These are phyloP conservation scores for Candida coleopterorum DNA, from an alignment of 805 yeast genomes.

Conservation along the genomic window DNA sequence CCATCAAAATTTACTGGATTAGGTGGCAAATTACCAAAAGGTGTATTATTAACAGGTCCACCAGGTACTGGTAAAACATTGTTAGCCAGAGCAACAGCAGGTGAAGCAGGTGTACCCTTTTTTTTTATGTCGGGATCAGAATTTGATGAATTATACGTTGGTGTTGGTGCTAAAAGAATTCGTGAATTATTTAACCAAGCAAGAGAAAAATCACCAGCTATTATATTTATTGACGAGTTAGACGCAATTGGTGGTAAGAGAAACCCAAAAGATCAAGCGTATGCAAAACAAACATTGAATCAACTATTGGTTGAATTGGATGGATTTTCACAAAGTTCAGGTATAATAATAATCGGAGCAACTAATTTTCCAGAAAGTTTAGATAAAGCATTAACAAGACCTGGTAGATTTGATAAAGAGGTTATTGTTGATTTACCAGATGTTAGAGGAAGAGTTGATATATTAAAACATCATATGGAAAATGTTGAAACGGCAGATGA, in stretches of 20 bases:
- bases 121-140: slow-evolving; percentile 98
- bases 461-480: slow-evolving; percentile 84
- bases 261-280: slow-evolving; percentile 96
- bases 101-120: slow-evolving; percentile 98
- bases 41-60: slow-evolving; percentile 94
- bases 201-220: slow-evolving; percentile 92
- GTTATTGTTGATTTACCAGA: slow-evolving; percentile 96
- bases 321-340: slow-evolving; percentile 88
- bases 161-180: slow-evolving; percentile 98
- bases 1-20: slow-evolving; percentile 94
- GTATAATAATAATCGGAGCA: slow-evolving; percentile 95
- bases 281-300: slow-evolving; percentile 94
- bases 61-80: slow-evolving; percentile 99
- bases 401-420: slow-evolving; percentile 95
- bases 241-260: slow-evolving; percentile 99
- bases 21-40: slow-evolving; percentile 97
- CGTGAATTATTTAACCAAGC: slow-evolving; percentile 93
- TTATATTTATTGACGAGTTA: slow-evolving; percentile 93
- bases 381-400: slow-evolving; percentile 96
- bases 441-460: slow-evolving; percentile 94
- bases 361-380: slow-evolving; percentile 96
- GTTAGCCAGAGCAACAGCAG: slow-evolving; percentile 96
- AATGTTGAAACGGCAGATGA: slow-evolving; percentile 81
- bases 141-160: slow-evolving; percentile 96
- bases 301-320: slow-evolving; percentile 94